Conservation (phyloP, 352 stramenopile genomes). For the Phytopythium oedochilum region DNA sequence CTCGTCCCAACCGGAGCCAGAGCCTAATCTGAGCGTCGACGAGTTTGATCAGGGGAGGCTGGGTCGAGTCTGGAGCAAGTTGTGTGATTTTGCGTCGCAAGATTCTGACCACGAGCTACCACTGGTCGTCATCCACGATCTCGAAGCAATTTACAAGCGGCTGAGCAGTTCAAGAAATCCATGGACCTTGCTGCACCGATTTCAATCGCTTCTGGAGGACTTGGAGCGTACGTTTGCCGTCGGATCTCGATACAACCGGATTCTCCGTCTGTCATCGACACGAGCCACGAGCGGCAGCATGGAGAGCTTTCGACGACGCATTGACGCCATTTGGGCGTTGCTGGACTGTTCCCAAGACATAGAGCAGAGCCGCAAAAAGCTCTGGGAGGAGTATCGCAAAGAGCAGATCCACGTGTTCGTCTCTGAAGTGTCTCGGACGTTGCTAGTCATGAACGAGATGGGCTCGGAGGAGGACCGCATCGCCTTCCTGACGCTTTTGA, state of each 20-base stretch:
- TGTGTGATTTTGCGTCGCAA: background rate
- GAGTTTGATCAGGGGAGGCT: background rate
- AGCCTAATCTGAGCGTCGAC: background rate
- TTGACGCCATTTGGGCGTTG: background rate
- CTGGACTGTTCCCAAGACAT: background rate
- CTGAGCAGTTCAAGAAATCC: background rate
- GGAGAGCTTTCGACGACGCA: background rate
- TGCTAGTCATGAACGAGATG: background rate
- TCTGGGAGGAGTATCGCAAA: background rate
- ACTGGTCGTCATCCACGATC: background rate
- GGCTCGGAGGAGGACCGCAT: background rate
- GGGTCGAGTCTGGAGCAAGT: background rate
- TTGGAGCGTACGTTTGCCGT: background rate
- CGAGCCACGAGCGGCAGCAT: background rate
- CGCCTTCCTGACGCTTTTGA: background rate
- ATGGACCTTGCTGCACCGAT: background rate
- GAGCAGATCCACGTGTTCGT: background rate
- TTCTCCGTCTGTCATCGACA: background rate
- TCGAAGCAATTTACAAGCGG: background rate
- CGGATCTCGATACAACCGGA: background rate
- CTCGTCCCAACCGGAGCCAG: background rate
- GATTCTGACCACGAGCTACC: background rate
- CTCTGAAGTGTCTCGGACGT: background rate
- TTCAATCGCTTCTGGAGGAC: background rate
- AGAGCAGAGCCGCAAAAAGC: background rate